Evolutionary conservation across 148 eudicot genomes (phyloP).

Genomic region (Camellia japonica): DNA sequence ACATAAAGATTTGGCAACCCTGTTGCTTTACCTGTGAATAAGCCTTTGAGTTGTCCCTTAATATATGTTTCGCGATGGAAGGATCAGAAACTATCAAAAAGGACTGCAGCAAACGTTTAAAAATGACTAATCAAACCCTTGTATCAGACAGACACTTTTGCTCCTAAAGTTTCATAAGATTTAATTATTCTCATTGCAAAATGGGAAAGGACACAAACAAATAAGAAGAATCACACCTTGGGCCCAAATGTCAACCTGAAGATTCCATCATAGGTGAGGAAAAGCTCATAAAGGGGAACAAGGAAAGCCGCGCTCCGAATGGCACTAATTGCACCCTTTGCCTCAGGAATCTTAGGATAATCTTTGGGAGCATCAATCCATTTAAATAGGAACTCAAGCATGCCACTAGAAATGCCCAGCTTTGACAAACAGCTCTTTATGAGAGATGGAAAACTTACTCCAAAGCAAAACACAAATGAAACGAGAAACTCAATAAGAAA

Average conservation of each 20-base stretch:
- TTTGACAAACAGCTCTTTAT: constrained; percentile 53
- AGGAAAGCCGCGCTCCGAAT: constrained; percentile 79
- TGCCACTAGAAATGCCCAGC: constrained; percentile 54
- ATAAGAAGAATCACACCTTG: constrained; percentile 55
- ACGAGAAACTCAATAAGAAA: constrained; percentile 8
- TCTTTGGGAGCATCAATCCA: constrained; percentile 43
- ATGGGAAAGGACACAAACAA: neutral
- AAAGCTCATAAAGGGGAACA: constrained; percentile 87
- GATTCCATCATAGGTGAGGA: constrained; percentile 91
- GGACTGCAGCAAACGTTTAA: constrained; percentile 55
- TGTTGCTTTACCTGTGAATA: constrained; percentile 74
- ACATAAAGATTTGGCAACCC: constrained; percentile 3
- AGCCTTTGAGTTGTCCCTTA: constrained; percentile 78
- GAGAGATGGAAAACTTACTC: constrained; percentile 44
- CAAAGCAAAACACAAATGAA: constrained; percentile 10
- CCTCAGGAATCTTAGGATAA: constrained; percentile 73
- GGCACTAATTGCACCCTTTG: constrained; percentile 72
- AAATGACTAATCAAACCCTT: constrained; percentile 5
- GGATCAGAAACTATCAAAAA: constrained; percentile 98
- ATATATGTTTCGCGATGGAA: constrained; percentile 73
- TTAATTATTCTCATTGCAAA: neutral
- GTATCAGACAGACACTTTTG: neutral
- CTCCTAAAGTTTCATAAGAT: neutral
- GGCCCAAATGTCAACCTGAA: constrained; percentile 94
- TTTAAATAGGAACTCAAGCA: constrained; percentile 53